Conservation (phyloP, 768 basidiomycete genomes). For the Russula emetica region DNA sequence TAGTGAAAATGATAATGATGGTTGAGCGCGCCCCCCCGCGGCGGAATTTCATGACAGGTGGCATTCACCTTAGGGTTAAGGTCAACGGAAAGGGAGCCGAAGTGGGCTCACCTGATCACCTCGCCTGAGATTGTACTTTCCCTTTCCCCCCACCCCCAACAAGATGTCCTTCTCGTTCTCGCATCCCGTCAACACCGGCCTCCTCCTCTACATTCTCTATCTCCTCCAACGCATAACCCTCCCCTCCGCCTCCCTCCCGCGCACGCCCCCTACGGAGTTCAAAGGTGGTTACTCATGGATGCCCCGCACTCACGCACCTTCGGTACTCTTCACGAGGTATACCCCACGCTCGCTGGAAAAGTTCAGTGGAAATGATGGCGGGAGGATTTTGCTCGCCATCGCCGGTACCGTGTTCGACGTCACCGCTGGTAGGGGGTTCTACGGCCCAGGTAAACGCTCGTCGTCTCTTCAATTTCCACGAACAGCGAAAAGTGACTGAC, state of each 20-base stretch:
- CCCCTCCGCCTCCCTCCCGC: slow-evolving; percentile 52
- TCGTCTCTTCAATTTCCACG: not conserved
- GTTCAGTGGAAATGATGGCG: slow-evolving; percentile 60
- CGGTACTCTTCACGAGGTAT: slow-evolving; percentile 73
- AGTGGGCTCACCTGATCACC: no score
- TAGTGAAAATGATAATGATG: no score
- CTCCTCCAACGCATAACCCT: slow-evolving; percentile 70
- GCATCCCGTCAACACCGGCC: slow-evolving; percentile 76
- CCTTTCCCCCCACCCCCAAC: not conserved
- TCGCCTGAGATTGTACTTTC: not conserved
- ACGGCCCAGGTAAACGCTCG: slow-evolving; percentile 78
- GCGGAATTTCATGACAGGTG: not conserved
- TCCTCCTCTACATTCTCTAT: slow-evolving; percentile 75
- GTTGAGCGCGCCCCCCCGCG: no score
- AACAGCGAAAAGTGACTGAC: not conserved
- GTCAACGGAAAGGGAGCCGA: not conserved
- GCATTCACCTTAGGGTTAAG: not conserved
- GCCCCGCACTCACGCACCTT: slow-evolving; percentile 76
- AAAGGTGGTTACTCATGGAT: slow-evolving; percentile 88
- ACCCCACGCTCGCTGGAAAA: slow-evolving; percentile 71
- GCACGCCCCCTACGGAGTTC: slow-evolving; percentile 60
- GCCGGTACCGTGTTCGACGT: slow-evolving; percentile 91
- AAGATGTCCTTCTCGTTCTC: slow-evolving; percentile 45
- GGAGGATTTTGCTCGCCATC: slow-evolving; percentile 82
- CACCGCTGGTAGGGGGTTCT: slow-evolving; percentile 83